phyloP scores from a whole-genome alignment of 768 basidiomycete species.

The Sistotremastrum suecicum region DNA sequence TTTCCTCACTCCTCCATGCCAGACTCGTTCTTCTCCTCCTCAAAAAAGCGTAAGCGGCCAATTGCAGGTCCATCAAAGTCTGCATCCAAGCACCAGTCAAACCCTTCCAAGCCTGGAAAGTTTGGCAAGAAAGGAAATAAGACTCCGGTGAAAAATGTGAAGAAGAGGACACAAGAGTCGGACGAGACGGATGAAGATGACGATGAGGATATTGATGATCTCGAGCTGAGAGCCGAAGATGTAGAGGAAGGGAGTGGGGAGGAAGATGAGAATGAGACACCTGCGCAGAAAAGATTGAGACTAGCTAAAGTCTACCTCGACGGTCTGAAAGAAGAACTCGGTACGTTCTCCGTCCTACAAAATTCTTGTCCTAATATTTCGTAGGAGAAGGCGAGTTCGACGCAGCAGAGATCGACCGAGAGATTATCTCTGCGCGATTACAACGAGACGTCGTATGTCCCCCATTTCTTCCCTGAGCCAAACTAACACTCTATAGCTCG shows the following conservation, averaged over 20 bases:
- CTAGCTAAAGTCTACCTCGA: conserved; percentile 86
- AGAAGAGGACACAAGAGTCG: conserved; percentile 24
- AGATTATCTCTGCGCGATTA: conserved; percentile 78
- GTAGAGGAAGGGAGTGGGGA: conserved; percentile 56
- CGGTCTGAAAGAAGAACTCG: conserved; percentile 61
- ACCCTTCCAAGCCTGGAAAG: conserved; percentile 15
- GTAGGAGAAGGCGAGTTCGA: conserved; percentile 83
- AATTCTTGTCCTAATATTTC: background rate
- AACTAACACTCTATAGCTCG: conserved; percentile 23
- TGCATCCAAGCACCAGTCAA: conserved; percentile 15
- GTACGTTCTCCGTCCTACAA: conserved; percentile 23
- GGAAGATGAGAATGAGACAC: conserved; percentile 80
- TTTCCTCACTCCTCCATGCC: conserved; percentile 37
- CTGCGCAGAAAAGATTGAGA: conserved; percentile 83
- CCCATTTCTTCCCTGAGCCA: background rate
- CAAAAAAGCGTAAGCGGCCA: conserved; percentile 50
- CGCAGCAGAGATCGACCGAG: conserved; percentile 90
- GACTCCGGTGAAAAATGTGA: conserved; percentile 6
- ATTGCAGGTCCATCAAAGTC: conserved; percentile 24
- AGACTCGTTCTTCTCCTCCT: conserved; percentile 65
- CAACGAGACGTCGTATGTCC: conserved; percentile 69
- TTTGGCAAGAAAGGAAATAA: conserved; percentile 13
- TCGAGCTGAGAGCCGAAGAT: conserved; percentile 51
- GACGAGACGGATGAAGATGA: conserved; percentile 43
- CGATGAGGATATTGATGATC: conserved; percentile 43